phyloP scores from a whole-genome alignment of 1,284 basidiomycete species.

The Lentinula novae-zelandiae region DNA sequence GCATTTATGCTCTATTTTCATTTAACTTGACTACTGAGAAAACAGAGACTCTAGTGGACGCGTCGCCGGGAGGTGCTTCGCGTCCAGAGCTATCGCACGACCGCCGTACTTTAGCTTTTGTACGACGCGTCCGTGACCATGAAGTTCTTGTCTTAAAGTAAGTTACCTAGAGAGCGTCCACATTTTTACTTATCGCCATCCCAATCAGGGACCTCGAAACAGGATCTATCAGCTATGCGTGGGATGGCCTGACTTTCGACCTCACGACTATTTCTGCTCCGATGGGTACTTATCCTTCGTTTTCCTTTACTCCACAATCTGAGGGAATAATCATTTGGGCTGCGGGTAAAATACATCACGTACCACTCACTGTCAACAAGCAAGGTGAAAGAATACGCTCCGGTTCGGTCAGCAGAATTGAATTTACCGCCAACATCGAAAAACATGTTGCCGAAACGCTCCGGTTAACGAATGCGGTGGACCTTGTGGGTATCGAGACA shows the following conservation, averaged over 20 bases:
- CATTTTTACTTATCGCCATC: neutral
- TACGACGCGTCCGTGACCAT: constrained; percentile 67
- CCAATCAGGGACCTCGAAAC: constrained; percentile 54
- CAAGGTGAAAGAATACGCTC: constrained; percentile 40
- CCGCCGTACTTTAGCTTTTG: constrained; percentile 65
- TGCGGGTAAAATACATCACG: constrained; percentile 61
- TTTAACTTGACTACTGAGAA: constrained; percentile 54
- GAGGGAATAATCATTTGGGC: constrained; percentile 71
- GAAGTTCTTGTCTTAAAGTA: constrained; percentile 69
- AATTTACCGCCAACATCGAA: constrained; percentile 59
- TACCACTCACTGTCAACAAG: constrained; percentile 51
- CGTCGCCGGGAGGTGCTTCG: constrained; percentile 64
- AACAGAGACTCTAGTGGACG: constrained; percentile 49
- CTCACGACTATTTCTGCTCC: constrained; percentile 60
- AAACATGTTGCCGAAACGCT: constrained; percentile 61
- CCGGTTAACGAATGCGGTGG: constrained; percentile 29
- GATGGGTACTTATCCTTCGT: constrained; percentile 76
- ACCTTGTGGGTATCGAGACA: constrained; percentile 52
- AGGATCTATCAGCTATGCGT: constrained; percentile 59
- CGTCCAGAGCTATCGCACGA: constrained; percentile 68
- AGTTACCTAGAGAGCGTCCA: constrained; percentile 16
- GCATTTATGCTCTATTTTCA: constrained; percentile 66
- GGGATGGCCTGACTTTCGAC: constrained; percentile 69
- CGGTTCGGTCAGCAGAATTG: constrained; percentile 42
- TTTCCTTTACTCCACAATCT: constrained; percentile 60